A percentile compares a stretch with the other conserved stretches of the same genome.
phyloP scores from a whole-genome alignment of 2,329 filamentous ascomycete genomes.

The Curvularia sp. region DNA sequence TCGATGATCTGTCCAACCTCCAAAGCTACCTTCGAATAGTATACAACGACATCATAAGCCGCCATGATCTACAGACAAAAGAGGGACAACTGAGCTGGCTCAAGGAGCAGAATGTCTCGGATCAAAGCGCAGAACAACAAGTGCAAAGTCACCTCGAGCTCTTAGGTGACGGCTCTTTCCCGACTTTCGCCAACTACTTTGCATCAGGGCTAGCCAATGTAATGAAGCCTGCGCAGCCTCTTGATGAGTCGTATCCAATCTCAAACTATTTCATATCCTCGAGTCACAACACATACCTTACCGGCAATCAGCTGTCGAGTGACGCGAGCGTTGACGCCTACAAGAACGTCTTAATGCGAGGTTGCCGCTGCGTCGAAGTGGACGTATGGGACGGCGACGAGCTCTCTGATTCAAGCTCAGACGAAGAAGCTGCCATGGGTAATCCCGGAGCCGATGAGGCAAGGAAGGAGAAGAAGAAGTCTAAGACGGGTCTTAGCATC shows the following conservation, averaged over 20 bases:
- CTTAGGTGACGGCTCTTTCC: conserved; percentile 42
- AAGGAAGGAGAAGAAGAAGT: conserved; percentile 40
- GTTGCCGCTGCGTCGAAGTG: conserved; percentile 91
- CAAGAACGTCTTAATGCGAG: conserved; percentile 73
- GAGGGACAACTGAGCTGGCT: conserved; percentile 44
- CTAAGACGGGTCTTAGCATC: conserved; percentile 36
- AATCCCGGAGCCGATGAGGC: conserved; percentile 27
- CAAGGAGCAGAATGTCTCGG: conserved; percentile 39
- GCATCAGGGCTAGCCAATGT: conserved; percentile 55
- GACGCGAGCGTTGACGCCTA: conserved; percentile 80
- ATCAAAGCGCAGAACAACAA: neutral
- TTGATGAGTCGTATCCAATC: conserved; percentile 71
- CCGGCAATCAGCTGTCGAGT: conserved; percentile 83
- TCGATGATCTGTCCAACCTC: conserved; percentile 41
- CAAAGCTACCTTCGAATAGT: conserved; percentile 39
- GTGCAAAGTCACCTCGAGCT: conserved; percentile 28
- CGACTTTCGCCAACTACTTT: conserved; percentile 54
- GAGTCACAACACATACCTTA: conserved; percentile 92
- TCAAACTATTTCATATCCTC: conserved; percentile 94
- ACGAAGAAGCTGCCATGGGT: conserved; percentile 38
- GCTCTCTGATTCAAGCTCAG: conserved; percentile 51
- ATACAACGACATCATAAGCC: conserved; percentile 41
- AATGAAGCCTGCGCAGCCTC: conserved; percentile 51
- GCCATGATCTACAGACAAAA: conserved; percentile 40
- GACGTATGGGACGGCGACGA: conserved; percentile 86